phyloP scores from a whole-genome alignment of 176 grass and related monocot species.

The Areca catechu region DNA sequence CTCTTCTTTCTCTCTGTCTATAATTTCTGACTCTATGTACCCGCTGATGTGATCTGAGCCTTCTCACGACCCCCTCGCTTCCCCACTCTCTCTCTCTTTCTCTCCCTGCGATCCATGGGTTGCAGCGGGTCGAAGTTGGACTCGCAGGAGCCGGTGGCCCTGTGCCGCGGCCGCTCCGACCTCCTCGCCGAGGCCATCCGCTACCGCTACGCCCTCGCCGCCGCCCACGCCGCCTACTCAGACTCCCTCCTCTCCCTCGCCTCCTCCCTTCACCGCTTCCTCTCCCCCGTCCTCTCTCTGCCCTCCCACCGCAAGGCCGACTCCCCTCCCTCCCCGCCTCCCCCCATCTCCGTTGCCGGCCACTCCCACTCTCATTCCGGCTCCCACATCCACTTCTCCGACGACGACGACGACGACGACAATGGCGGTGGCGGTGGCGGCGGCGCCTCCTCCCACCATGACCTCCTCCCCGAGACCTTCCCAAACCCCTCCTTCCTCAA shows the following conservation, averaged over 20 bases:
- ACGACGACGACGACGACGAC: slow-evolving; percentile 10
- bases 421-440: background rate
- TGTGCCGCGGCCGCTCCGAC: slow-evolving; percentile 58
- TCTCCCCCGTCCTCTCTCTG: slow-evolving; percentile 16
- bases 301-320: background rate
- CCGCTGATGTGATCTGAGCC: too few relatives aligned
- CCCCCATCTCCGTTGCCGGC: background rate
- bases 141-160: slow-evolving; percentile 58
- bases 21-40: background rate
- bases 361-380: slow-evolving; percentile 3
- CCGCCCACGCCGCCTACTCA: slow-evolving; percentile 48
- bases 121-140: slow-evolving; percentile 84
- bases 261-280: slow-evolving; percentile 41
- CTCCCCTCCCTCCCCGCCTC: background rate
- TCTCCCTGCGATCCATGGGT: slow-evolving; percentile 39
- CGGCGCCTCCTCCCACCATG: slow-evolving; percentile 1
- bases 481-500: background rate
- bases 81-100: background rate
- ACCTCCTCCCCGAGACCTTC: slow-evolving; percentile 20
- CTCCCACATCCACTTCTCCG: slow-evolving; percentile 41
- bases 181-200: slow-evolving; percentile 67
- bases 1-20: background rate
- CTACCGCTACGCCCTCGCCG: slow-evolving; percentile 70
- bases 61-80: background rate
- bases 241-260: slow-evolving; percentile 50